Conservation (phyloP, 208 protist species). For the Novymonas esmeraldas region DNA sequence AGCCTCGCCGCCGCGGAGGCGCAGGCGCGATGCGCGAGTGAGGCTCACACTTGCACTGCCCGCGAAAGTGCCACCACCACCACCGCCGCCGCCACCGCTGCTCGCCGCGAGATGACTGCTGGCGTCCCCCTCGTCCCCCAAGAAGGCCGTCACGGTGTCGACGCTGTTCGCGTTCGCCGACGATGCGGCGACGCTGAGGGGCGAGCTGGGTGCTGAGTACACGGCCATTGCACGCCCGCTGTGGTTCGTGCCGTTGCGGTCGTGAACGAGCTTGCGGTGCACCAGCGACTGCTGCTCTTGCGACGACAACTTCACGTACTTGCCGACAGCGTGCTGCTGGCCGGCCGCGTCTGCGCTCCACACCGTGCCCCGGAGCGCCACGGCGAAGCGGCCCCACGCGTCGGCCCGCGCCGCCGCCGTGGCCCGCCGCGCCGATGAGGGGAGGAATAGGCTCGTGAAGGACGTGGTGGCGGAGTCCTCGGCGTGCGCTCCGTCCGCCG, state of each 20-base stretch:
- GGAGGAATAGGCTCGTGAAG: constrained; percentile 37
- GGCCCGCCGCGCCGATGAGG: constrained; percentile 40
- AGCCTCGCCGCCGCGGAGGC: constrained; percentile 58
- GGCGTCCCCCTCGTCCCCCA: constrained; percentile 3
- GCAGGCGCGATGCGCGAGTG: constrained; percentile 28
- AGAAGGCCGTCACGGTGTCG: not conserved
- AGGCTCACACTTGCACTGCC: constrained; percentile 1
- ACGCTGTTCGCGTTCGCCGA: constrained; percentile 4
- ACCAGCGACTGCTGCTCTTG: constrained; percentile 76
- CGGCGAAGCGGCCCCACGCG: constrained; percentile 64
- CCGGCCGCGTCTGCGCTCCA: constrained; percentile 67
- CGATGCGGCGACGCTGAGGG: constrained; percentile 2
- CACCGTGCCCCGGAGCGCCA: constrained; percentile 65
- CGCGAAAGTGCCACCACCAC: constrained; percentile 2
- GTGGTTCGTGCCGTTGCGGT: constrained; percentile 76
- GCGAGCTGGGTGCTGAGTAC: constrained; percentile 16
- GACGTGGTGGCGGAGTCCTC: constrained; percentile 20
- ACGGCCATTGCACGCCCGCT: constrained; percentile 37
- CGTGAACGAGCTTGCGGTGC: constrained; percentile 69
- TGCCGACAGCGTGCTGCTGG: constrained; percentile 13
- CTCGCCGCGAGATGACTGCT: not conserved
- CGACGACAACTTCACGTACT: constrained; percentile 64
- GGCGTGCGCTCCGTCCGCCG: not conserved
- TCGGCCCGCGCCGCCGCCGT: constrained; percentile 42
- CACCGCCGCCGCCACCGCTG: not conserved